Evolutionary conservation across 768 basidiomycete species (phyloP), one percentile per base, ranked within the genome.

Genomic region (Lentinula sp.): DNA sequence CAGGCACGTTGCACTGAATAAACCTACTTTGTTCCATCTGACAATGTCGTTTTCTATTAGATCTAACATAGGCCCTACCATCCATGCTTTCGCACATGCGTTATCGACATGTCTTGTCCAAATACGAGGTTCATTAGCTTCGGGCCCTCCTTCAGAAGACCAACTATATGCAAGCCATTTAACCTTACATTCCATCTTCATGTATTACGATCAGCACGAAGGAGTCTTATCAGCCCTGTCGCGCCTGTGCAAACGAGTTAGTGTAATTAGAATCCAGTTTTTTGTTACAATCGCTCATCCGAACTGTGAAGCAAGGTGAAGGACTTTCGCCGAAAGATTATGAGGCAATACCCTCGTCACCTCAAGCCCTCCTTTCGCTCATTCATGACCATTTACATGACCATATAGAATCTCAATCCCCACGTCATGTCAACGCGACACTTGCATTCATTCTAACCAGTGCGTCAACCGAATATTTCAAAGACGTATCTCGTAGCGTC

Each of bases 401-500:
- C 1, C 85, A 87, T 61, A 64, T 89, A 23, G 81, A 84, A 50
- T 77, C 75, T 1, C 80, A 79, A 51, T 85, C 90, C 1, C 69
- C 79, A 0, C 72, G 68, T 3, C 65, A 68, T 15, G 74, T 88
- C 59, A 77, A 70, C 18, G 85, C 87, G 1, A 75, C 81, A 8
- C 73, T 90, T 46, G 88, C 90, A 0, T 88, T 83, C 64, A 79
- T 91, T n/a, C 73, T 93, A 42, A 83, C 86, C 0, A 74, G 74
- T 41, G 76, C 85, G 0, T 91, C 90, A 0, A 77, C 76, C 23
- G 83, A 84, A 57, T 91, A 89, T 63, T 75, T 92, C 45, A 75
- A 80, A 43, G 69, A 77, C 32, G 70, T 92, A 0, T 85, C 84
- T 50, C 74, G 72, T 20, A 84, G 85, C 3, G 79, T 93, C 18